Evolutionary conservation across 257 asterid genomes (phyloP).

Genomic region (Plantago major): DNA sequence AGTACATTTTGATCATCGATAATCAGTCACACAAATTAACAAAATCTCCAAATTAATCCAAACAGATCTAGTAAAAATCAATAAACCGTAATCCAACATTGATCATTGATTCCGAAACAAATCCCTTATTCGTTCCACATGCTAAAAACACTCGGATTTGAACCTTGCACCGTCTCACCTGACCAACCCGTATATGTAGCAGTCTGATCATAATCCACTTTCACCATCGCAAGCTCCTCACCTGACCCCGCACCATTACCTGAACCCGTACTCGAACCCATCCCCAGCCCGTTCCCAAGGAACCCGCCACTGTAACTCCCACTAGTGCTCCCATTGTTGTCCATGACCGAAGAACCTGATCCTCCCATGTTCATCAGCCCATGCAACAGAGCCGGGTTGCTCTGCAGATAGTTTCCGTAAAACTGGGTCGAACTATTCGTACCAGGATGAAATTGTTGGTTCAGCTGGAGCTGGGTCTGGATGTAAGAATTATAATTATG

Average conservation of each 20-base stretch:
- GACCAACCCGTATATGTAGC: constrained; percentile 57
- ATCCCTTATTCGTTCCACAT: constrained; percentile 67
- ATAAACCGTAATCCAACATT: not conserved
- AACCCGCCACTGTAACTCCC: constrained; percentile 54
- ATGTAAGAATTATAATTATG: constrained; percentile 43
- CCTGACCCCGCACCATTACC: constrained; percentile 29
- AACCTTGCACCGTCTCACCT: constrained; percentile 50
- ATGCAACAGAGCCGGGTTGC: constrained; percentile 48
- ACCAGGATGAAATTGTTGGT: constrained; percentile 24
- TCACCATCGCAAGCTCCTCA: constrained; percentile 55
- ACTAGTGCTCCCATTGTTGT: constrained; percentile 35
- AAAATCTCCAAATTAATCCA: no score
- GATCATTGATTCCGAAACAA: not conserved
- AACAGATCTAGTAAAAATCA: no score
- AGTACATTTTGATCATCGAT: no score
- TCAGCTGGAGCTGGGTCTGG: constrained; percentile 57
- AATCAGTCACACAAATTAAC: no score
- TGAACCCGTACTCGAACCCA: constrained; percentile 30
- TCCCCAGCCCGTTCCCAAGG: constrained; percentile 37
- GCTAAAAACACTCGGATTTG: constrained; percentile 47
- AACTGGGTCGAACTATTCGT: constrained; percentile 14
- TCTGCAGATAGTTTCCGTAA: constrained; percentile 41
- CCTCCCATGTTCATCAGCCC: constrained; percentile 59
- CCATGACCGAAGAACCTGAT: constrained; percentile 35
- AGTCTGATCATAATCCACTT: constrained; percentile 68